Evolutionary conservation across 495 filamentous ascomycete genomes (phyloP).

Genomic region (Patellaria atrata): DNA sequence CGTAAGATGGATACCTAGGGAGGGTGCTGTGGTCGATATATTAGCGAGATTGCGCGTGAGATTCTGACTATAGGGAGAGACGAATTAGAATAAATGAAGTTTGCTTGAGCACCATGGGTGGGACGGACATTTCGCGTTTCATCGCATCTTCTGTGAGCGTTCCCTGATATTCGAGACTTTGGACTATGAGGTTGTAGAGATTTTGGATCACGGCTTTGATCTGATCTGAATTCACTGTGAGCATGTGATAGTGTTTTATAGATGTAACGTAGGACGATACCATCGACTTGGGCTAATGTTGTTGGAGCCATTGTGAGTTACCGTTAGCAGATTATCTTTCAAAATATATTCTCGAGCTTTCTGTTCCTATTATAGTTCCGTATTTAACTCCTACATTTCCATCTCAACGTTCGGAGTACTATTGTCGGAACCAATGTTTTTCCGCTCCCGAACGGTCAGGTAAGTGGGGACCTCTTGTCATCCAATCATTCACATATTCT

Average conservation of each 20-base stretch:
- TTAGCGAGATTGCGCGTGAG: slow-evolving; percentile 32
- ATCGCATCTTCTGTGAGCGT: slow-evolving; percentile 46
- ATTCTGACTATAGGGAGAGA: slow-evolving; percentile 9
- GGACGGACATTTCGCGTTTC: slow-evolving; percentile 42
- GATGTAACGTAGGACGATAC: too few species aligned
- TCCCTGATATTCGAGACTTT: slow-evolving; percentile 59
- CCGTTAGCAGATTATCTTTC: not conserved
- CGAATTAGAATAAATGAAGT: slow-evolving; percentile 1
- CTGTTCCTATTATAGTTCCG: too few species aligned
- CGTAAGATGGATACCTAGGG: slow-evolving; percentile 43
- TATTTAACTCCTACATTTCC: too few species aligned
- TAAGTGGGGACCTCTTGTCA: too few species aligned
- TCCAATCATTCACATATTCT: too few species aligned
- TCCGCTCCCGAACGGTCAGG: too few species aligned
- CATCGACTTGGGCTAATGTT: slow-evolving; percentile 35
- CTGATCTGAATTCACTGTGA: slow-evolving; percentile 36
- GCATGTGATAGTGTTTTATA: too few species aligned
- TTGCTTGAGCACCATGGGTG: slow-evolving; percentile 1
- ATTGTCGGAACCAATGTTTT: too few species aligned
- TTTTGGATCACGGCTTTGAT: slow-evolving; percentile 69
- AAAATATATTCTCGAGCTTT: too few species aligned
- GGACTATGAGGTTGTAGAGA: slow-evolving; percentile 66
- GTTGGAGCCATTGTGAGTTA: slow-evolving; percentile 32
- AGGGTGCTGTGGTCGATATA: slow-evolving; percentile 30
- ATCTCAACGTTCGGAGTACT: too few species aligned